Conservation (phyloP, 441 rosid species). For the Dalechampia spathulata region DNA sequence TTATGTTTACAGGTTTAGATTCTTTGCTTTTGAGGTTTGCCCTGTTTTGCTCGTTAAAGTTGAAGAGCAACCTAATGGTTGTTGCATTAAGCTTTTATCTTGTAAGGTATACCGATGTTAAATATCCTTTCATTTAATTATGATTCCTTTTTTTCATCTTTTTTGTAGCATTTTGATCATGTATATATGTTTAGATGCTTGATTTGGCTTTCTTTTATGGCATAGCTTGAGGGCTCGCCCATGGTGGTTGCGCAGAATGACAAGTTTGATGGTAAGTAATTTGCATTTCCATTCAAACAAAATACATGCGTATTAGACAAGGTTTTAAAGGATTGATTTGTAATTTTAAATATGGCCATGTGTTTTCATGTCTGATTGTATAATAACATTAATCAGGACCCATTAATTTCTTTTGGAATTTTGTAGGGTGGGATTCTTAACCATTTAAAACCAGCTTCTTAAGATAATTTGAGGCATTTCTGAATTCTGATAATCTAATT, state of each 20-base stretch:
- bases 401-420: neutral
- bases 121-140: too few relatives aligned
- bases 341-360: too few relatives aligned
- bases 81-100: slow-evolving; percentile 86
- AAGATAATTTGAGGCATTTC: too few relatives aligned
- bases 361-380: neutral
- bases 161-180: neutral
- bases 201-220: slow-evolving; percentile 14
- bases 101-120: slow-evolving; percentile 89
- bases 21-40: slow-evolving; percentile 81
- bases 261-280: slow-evolving; percentile 87
- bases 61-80: slow-evolving; percentile 79
- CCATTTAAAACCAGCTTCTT: too few relatives aligned
- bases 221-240: slow-evolving; percentile 97
- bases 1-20: slow-evolving; percentile 71
- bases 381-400: neutral
- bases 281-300: slow-evolving; percentile 2
- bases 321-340: too few relatives aligned
- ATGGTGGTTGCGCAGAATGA: slow-evolving; percentile 86
- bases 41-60: slow-evolving; percentile 86
- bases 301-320: too few relatives aligned
- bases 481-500: too few relatives aligned
- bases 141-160: neutral
- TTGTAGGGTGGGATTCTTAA: neutral
- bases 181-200: neutral